These are phyloP conservation scores for Cryptococcus deneoformans DNA, from an alignment of 1,284 basidiomycete species.

Conservation along the genomic window DNA sequence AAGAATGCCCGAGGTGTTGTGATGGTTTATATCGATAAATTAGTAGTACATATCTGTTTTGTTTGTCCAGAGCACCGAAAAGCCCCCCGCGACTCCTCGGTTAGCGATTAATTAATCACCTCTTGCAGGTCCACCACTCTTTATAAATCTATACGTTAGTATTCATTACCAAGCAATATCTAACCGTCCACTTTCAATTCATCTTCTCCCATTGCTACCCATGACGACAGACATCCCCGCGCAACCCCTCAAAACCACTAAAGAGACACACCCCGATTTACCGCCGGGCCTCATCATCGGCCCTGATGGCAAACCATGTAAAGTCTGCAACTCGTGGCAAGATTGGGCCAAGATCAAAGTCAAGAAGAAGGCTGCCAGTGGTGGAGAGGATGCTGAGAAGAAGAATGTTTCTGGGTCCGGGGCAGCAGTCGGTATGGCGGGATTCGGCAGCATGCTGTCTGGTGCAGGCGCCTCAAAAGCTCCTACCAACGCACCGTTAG, in stretches of 20 bases:
- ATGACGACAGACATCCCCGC: background rate
- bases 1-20: no score
- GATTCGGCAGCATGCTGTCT: slow-evolving; percentile 25
- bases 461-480: background rate
- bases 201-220: background rate
- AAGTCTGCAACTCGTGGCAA: slow-evolving; percentile 78
- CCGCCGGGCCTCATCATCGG: slow-evolving; percentile 82
- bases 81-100: no score
- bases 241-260: slow-evolving; percentile 33
- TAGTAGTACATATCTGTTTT: no score
- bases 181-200: background rate
- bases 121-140: no score
- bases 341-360: slow-evolving; percentile 61
- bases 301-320: slow-evolving; percentile 90
- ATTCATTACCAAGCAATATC: background rate
- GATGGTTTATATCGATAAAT: no score
- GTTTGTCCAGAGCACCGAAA: no score
- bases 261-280: slow-evolving; percentile 47
- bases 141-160: no score
- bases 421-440: slow-evolving; percentile 16
- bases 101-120: no score
- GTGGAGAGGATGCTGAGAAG: background rate
- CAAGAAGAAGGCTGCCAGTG: slow-evolving; percentile 31
- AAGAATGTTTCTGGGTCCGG: background rate
- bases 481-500: no score